Base-by-base conservation (phyloP, 202 grass and related monocot species). In the Setaria italica region DNA sequence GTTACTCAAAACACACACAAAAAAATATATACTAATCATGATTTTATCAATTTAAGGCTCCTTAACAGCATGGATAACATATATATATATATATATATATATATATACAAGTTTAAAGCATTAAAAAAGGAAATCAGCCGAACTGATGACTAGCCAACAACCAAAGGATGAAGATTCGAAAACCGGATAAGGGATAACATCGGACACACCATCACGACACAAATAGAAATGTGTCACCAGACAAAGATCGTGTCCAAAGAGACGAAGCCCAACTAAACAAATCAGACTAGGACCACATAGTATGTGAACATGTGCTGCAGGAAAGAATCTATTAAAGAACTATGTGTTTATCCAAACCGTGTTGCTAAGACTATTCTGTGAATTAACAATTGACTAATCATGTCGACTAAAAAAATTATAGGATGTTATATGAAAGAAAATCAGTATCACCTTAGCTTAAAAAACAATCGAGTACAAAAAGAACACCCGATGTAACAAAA, bases 251-350 rank as follows among this genome's bases (percentile, higher is more conserved):
- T 16, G 63, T 42, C 13, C 62, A 82, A 55, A 83, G 39, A 53
- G 62, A 43, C 20, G 82, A 62, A 11, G 63, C 20, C 13, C 42
- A 79, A 71, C 15, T 62, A 79, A 76, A 5, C 7, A 13, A 66
- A 41, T n/a, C 75, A 76, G 30, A 39, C 1, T 29, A 74, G 46
- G 48, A 83, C 30, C 34, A 68, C 3, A 10, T 46, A 57, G 66
- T 70, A 49, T 77, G 29, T 85, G 20, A 21, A 39, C 43, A 77
- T 70, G 79, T 62, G 9, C 41, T 73, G 49, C 56, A 64, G 43
- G 55, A 83, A 76, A 83, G 3, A 70, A 43, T 29, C 16, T 63
- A 88, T 55, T 83, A 34, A 16, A 71, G 43, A 70, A 42, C 45
- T 54, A 41, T 6, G 33, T 16, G 34, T 34, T 19, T 45, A 72